A percentile compares a stretch with the other conserved stretches of the same genome.
Evolutionary conservation across 768 basidiomycete species (phyloP).

Genomic region (Hypholoma sublateritium): DNA sequence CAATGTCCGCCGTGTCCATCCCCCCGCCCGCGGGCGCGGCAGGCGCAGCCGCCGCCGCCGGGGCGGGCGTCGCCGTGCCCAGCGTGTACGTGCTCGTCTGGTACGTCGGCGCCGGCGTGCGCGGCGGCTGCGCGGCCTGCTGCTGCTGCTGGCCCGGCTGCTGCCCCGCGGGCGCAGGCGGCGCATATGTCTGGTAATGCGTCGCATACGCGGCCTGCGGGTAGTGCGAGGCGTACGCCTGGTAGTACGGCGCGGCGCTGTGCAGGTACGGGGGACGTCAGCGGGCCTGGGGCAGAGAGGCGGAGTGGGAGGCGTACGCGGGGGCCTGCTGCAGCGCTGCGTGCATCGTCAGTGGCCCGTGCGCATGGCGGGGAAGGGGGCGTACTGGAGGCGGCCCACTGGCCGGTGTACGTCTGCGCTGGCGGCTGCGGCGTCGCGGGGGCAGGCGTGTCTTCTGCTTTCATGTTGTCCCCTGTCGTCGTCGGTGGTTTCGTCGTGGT

Average conservation of each 20-base stretch:
- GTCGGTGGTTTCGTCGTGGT: not conserved
- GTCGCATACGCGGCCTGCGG: slow-evolving; percentile 42
- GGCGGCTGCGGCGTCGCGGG: slow-evolving; percentile 17
- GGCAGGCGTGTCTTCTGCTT: slow-evolving; percentile 3
- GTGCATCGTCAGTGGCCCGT: slow-evolving; percentile 55
- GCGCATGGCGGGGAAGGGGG: slow-evolving; percentile 1
- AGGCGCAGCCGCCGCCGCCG: slow-evolving; percentile 17
- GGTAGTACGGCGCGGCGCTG: slow-evolving; percentile 50
- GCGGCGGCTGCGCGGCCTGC: slow-evolving; percentile 21
- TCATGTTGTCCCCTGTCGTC: not conserved
- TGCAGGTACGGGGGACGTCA: slow-evolving; percentile 10
- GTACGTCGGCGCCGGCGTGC: slow-evolving; percentile 13
- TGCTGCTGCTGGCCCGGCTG: too few species aligned
- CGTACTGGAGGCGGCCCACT: slow-evolving; percentile 34
- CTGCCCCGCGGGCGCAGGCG: slow-evolving; percentile 24
- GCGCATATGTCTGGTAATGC: slow-evolving; percentile 45
- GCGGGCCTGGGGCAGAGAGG: slow-evolving; percentile 16
- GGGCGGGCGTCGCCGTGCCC: slow-evolving; percentile 5
- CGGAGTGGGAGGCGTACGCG: slow-evolving; percentile 32
- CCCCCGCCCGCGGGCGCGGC: slow-evolving; percentile 26
- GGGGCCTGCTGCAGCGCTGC: slow-evolving; percentile 60
- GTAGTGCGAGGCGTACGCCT: slow-evolving; percentile 42
- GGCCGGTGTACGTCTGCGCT: slow-evolving; percentile 27
- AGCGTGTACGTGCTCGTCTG: slow-evolving; percentile 24
- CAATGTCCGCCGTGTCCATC: slow-evolving; percentile 69